Evolutionary conservation across 2,329 filamentous ascomycete species (phyloP), one percentile per base, ranked within the genome.

Genomic region (Myriosclerotinia scirpicola): DNA sequence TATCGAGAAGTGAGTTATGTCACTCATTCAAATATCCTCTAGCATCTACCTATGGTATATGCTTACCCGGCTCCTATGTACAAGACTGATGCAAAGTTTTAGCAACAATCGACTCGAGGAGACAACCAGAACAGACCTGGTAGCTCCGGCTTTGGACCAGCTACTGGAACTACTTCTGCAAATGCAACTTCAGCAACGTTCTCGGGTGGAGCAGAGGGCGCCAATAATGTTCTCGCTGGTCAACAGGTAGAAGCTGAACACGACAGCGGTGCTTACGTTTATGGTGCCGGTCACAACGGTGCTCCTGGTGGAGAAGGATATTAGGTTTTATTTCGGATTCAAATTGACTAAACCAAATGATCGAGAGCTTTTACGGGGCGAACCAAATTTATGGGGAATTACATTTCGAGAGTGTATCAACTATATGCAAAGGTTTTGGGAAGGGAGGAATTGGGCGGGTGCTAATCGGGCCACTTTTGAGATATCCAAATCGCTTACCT

Each of bases 1-100:
- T 99, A 98, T 80, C 90, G 95, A 79, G 95, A 99, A 86, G 95
- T 98, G 85, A 87, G 90, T 84, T 55, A 65, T 63, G 63, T 66
- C 62, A 48, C 50, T 26, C 44, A 53, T 36, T 46, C 30, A 52
- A 59, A 30, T n/a, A 52, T 38, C 48, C 55, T 46, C 38, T 38
- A 61, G 55, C 55, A 61, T 66, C 38, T 61, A 66, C 30, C 48
- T 61, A 61, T 48, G 64, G 61, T 66, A 14, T 38, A 61, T 61
- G 55, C 64, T 61, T 61, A 66, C 64, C 40, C n/a, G 34, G 38
- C 11, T 48, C 50, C 52, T 8, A 66, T 20, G 44, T 48, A 59
- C 44, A 62, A 54, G 53, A 68, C 58, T 66, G 63, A 66, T 30
- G 40, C 58, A 50, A 52, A 34, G 8, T 54, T 66, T 4, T 66